phyloP scores from a whole-genome alignment of 164 flowering plant species.

The Euptelea pleiosperma region DNA sequence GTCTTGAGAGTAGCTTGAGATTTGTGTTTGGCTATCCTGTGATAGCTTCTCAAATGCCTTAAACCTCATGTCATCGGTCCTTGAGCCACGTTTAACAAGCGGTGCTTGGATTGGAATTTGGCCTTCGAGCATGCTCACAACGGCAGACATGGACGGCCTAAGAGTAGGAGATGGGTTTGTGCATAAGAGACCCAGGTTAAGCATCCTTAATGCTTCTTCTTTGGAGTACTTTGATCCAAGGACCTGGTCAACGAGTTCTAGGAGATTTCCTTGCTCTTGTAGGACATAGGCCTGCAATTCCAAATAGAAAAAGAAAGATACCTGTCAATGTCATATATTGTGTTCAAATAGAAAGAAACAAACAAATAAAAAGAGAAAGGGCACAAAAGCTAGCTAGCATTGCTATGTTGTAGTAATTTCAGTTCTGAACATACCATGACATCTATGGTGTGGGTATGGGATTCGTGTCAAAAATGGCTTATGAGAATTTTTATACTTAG shows the following conservation, averaged over 20 bases:
- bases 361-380: too few species aligned
- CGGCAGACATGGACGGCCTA: constrained; percentile 81
- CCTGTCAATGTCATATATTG: neutral
- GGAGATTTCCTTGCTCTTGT: constrained; percentile 66
- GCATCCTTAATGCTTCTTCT: constrained; percentile 55
- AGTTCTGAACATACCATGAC: too few species aligned
- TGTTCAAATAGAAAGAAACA: neutral
- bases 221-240: constrained; percentile 48
- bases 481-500: too few species aligned
- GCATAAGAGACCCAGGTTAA: constrained; percentile 67
- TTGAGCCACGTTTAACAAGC: constrained; percentile 23
- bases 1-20: constrained; percentile 2
- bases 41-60: constrained; percentile 28
- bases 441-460: too few species aligned
- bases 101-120: constrained; percentile 45
- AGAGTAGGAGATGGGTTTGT: constrained; percentile 66
- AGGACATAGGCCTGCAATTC: constrained; percentile 54
- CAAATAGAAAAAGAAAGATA: neutral
- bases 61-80: constrained; percentile 20
- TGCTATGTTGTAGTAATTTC: too few species aligned
- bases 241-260: constrained; percentile 67
- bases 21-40: constrained; percentile 19
- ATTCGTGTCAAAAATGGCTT: too few species aligned
- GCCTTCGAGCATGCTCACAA: constrained; percentile 79
- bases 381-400: too few species aligned